Conservation (phyloP, 345 rosid species). For the Eucalyptus erythrocorys region DNA sequence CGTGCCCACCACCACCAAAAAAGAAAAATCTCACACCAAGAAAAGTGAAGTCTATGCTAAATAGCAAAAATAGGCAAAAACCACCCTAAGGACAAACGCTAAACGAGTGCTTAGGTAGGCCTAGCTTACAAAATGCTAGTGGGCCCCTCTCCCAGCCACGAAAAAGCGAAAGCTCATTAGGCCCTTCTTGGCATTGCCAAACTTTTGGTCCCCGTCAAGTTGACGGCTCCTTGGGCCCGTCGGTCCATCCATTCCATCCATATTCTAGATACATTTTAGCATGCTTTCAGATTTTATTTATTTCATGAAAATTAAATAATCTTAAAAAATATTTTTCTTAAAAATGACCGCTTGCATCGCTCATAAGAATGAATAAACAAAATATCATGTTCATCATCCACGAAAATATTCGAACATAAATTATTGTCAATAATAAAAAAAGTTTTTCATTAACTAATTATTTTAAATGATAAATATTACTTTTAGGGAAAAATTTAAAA, state of each 20-base stretch:
- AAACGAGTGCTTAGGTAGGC: not conserved
- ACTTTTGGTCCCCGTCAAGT: not conserved
- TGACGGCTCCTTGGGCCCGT: not conserved
- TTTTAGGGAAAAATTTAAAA: not conserved
- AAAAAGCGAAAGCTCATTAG: not conserved
- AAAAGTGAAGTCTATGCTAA: not conserved
- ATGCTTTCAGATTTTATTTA: not conserved
- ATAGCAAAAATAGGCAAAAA: not conserved
- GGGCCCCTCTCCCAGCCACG: not conserved
- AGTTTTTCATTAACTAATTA: rapidly evolving
- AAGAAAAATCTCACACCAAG: not conserved
- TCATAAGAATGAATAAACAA: too few species aligned
- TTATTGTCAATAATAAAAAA: not conserved
- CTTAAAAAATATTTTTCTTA: not conserved
- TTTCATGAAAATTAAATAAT: not conserved
- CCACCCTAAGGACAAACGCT: not conserved
- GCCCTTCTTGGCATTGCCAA: not conserved
- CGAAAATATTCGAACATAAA: not conserved
- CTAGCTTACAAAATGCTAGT: not conserved
- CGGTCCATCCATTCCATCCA: not conserved
- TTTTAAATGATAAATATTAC: not conserved
- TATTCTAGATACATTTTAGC: not conserved
- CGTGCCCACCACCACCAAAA: too few species aligned
- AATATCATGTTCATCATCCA: rapidly evolving
- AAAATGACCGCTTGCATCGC: not conserved